These are phyloP conservation scores for Furcasterigmium sp. DNA, from an alignment of 2,329 filamentous ascomycete species.

Conservation along the genomic window DNA sequence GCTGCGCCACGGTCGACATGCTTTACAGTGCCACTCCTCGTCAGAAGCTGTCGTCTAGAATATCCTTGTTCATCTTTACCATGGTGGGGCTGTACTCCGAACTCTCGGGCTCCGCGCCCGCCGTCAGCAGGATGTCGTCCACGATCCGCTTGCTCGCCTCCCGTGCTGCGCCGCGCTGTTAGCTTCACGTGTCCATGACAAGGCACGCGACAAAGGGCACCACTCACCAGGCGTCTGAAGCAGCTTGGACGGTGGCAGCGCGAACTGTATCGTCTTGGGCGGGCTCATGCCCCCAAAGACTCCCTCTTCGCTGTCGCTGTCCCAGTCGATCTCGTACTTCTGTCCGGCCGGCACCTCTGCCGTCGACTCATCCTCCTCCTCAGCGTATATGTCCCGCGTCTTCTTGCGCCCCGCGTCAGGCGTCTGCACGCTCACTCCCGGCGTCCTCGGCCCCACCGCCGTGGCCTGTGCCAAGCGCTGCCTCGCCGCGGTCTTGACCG, in stretches of 20 bases:
- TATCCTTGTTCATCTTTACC: constrained; percentile 58
- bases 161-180: constrained; percentile 48
- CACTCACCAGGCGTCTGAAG: constrained; percentile 71
- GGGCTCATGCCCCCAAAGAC: constrained; percentile 73
- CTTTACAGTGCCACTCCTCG: background rate
- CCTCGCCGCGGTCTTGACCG: constrained; percentile 44
- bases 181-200: background rate
- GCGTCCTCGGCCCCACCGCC: constrained; percentile 56
- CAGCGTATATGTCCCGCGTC: constrained; percentile 43
- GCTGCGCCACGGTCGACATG: too few species aligned
- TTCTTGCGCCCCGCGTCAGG: constrained; percentile 52
- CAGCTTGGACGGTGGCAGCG: constrained; percentile 69
- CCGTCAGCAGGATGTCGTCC: constrained; percentile 71
- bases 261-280: constrained; percentile 89
- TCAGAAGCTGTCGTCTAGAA: constrained; percentile 58
- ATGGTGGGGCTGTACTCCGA: constrained; percentile 53
- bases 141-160: constrained; percentile 80
- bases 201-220: too few species aligned
- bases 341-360: constrained; percentile 19
- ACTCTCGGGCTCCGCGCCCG: constrained; percentile 56
- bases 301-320: constrained; percentile 63
- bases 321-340: constrained; percentile 62
- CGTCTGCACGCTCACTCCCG: constrained; percentile 82
- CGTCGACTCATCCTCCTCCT: constrained; percentile 16
- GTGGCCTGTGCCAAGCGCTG: constrained; percentile 35